Evolutionary conservation across 768 basidiomycete genomes (phyloP).

Genomic region (Infundibulicybe gibba): DNA sequence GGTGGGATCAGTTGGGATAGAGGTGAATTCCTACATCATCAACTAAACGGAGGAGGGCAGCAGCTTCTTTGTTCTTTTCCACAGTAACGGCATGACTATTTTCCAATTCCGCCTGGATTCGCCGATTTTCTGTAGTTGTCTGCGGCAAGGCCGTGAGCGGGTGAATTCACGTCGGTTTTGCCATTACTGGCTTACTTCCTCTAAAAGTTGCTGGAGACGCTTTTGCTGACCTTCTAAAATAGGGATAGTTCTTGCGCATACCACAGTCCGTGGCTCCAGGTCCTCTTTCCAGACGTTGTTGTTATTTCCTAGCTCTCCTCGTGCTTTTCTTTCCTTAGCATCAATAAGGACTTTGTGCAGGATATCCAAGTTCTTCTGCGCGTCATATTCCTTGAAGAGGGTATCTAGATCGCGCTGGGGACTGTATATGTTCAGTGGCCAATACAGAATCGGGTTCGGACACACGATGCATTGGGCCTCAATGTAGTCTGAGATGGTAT

Average conservation of each 20-base stretch:
- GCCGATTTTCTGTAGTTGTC: conserved; percentile 46
- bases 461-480: conserved; percentile 55
- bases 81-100: conserved; percentile 41
- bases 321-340: conserved; percentile 53
- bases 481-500: conserved; percentile 70
- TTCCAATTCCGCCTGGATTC: conserved; percentile 44
- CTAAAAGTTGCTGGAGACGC: conserved; percentile 33
- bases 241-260: conserved; percentile 62
- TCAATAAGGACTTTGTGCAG: conserved; percentile 69
- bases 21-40: conserved; percentile 39
- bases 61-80: conserved; percentile 40
- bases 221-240: conserved; percentile 42
- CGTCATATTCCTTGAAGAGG: conserved; percentile 64
- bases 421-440: too few species aligned
- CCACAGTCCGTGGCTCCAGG: conserved; percentile 59
- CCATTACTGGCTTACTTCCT: conserved; percentile 23
- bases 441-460: conserved; percentile 14
- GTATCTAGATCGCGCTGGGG: conserved; percentile 61
- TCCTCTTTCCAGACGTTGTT: conserved; percentile 66
- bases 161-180: too few species aligned
- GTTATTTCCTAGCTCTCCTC: conserved; percentile 28
- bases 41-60: conserved; percentile 47
- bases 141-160: too few species aligned
- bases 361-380: conserved; percentile 66
- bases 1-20: neutral